Evolutionary conservation across 2,329 filamentous ascomycete genomes (phyloP).

Genomic region (Alternaria alternata): DNA sequence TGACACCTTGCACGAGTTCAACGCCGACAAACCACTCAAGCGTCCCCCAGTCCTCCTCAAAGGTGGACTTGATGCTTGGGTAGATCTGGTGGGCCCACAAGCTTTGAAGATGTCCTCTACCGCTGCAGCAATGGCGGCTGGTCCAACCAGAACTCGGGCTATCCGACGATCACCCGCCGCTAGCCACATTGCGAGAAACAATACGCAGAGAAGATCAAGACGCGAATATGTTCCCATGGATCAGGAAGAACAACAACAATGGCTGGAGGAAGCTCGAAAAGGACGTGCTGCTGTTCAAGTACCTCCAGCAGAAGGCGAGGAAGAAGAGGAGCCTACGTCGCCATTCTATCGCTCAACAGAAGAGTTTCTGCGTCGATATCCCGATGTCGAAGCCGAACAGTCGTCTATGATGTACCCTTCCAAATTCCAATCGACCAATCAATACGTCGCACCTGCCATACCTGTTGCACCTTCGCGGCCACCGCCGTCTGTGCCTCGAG

Average conservation of each 20-base stretch:
- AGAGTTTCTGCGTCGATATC: slow-evolving; percentile 84
- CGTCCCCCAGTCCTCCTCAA: slow-evolving; percentile 77
- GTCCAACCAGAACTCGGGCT: slow-evolving; percentile 56
- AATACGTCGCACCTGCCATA: slow-evolving; percentile 60
- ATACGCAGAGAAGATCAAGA: slow-evolving; percentile 64
- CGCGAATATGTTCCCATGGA: slow-evolving; percentile 75
- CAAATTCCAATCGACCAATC: slow-evolving; percentile 51
- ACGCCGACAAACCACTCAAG: slow-evolving; percentile 77
- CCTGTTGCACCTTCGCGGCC: slow-evolving; percentile 69
- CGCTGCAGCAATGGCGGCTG: slow-evolving; percentile 58
- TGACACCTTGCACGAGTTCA: slow-evolving; percentile 84
- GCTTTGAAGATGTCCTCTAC: slow-evolving; percentile 68
- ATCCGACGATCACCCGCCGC: slow-evolving; percentile 62
- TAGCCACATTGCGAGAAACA: slow-evolving; percentile 60
- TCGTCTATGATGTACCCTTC: slow-evolving; percentile 61
- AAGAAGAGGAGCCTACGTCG: slow-evolving; percentile 39
- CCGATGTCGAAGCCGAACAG: slow-evolving; percentile 68
- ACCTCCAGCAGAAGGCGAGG: slow-evolving; percentile 37
- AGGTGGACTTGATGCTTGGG: slow-evolving; percentile 88
- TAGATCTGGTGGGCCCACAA: slow-evolving; percentile 77
- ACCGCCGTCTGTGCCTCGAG: slow-evolving; percentile 63
- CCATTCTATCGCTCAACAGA: slow-evolving; percentile 73
- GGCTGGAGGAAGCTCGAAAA: slow-evolving; percentile 77
- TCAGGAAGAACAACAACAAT: slow-evolving; percentile 79
- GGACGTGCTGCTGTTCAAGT: slow-evolving; percentile 64